Conservation (phyloP, 2,329 filamentous ascomycete species). For the Penicillium sp. region DNA sequence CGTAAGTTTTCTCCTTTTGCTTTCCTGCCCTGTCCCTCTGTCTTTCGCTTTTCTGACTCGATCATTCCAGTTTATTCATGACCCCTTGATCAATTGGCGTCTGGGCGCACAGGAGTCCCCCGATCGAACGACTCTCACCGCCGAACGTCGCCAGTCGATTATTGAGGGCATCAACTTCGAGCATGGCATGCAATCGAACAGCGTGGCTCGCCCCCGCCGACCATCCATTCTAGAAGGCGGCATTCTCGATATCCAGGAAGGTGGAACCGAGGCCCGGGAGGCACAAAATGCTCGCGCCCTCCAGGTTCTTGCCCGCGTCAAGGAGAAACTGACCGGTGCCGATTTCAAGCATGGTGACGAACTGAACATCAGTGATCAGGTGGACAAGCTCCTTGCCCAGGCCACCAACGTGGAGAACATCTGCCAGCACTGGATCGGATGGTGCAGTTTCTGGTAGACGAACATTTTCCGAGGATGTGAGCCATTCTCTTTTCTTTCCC, state of each 20-base stretch:
- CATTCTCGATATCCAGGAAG: constrained; percentile 47
- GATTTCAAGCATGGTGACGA: constrained; percentile 90
- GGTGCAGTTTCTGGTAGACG: constrained; percentile 93
- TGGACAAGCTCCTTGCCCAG: constrained; percentile 91
- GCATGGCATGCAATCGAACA: constrained; percentile 62
- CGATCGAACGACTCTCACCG: constrained; percentile 60
- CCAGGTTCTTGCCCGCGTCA: constrained; percentile 86
- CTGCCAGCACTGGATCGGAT: constrained; percentile 98
- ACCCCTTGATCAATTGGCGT: constrained; percentile 97
- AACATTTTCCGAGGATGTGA: not conserved
- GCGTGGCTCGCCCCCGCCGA: constrained; percentile 66
- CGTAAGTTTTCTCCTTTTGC: constrained; percentile 57
- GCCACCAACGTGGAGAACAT: constrained; percentile 96
- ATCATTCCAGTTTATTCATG: constrained; percentile 82
- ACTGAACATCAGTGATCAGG: constrained; percentile 81
- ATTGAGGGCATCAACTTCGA: constrained; percentile 53
- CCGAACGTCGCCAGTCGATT: constrained; percentile 62
- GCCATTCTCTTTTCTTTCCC: not conserved
- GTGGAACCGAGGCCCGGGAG: constrained; percentile 59
- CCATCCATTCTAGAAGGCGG: constrained; percentile 68
- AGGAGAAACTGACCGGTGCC: constrained; percentile 90
- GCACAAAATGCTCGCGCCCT: constrained; percentile 91
- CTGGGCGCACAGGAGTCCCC: constrained; percentile 67
- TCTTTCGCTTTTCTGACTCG: constrained; percentile 7
- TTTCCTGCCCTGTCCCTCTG: not conserved